A percentile compares a stretch with the other conserved stretches of the same genome.
Evolutionary conservation across 176 grass and related monocot species (phyloP).

Genomic region (Elymus sibiricus): DNA sequence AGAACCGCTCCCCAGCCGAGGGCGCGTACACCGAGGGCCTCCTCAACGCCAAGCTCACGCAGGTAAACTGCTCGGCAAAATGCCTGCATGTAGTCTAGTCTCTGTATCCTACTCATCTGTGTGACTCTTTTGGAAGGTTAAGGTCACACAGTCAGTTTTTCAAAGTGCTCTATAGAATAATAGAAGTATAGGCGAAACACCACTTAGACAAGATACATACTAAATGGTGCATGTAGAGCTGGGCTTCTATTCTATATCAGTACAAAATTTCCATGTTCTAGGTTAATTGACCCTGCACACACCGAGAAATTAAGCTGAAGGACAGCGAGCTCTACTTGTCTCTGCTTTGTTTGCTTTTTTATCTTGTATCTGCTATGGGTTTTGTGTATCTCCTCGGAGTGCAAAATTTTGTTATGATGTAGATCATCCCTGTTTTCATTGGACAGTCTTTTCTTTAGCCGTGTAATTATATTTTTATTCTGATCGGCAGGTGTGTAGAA

Average conservation of each 20-base stretch:
- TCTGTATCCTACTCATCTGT: not conserved
- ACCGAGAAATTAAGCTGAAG: not conserved
- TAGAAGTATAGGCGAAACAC: not conserved
- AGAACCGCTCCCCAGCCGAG: constrained; percentile 94
- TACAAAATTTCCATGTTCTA: not conserved
- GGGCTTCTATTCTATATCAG: not conserved
- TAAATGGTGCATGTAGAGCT: not conserved
- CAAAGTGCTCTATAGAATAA: not conserved
- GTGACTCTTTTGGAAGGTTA: not conserved
- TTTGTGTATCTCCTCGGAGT: not conserved
- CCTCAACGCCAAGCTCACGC: constrained; percentile 98
- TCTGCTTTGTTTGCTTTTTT: not conserved
- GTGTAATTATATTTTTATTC: not conserved
- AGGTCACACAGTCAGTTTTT: not conserved
- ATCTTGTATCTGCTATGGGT: not conserved
- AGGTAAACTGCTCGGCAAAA: constrained; percentile 39
- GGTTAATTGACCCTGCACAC: not conserved
- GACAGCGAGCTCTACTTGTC: not conserved
- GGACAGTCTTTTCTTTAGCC: not conserved
- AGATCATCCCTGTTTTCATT: not conserved
- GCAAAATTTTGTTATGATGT: not conserved
- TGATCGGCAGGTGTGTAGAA: not conserved
- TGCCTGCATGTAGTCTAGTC: not conserved
- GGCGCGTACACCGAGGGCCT: constrained; percentile 95
- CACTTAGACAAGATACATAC: not conserved